Evolutionary conservation across 2,329 filamentous ascomycete species (phyloP).

Genomic region (Phialemoniopsis sp.): DNA sequence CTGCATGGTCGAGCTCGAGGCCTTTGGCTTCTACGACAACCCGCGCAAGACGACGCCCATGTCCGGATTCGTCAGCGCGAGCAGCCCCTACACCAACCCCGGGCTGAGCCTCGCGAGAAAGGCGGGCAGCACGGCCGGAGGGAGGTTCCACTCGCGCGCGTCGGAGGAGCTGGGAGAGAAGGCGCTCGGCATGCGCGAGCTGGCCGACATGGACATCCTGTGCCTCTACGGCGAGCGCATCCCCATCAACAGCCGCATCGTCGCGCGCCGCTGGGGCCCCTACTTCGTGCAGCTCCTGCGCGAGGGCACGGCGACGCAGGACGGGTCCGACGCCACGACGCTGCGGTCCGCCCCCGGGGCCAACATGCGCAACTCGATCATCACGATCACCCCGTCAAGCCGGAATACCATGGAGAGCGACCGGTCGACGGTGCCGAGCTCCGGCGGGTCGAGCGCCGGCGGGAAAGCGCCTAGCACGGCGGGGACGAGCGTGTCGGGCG

Average conservation of each 20-base stretch:
- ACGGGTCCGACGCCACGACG: slow-evolving; percentile 71
- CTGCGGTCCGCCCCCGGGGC: slow-evolving; percentile 61
- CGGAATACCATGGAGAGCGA: slow-evolving; percentile 44
- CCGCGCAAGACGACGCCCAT: slow-evolving; percentile 74
- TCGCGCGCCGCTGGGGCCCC: slow-evolving; percentile 86
- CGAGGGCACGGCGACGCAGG: slow-evolving; percentile 70
- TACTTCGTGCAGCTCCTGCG: slow-evolving; percentile 91
- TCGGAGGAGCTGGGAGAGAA: slow-evolving; percentile 84
- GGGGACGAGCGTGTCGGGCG: slow-evolving; percentile 37
- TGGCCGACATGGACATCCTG: slow-evolving; percentile 95
- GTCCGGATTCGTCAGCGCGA: slow-evolving; percentile 81
- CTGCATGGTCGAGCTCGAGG: slow-evolving; percentile 94
- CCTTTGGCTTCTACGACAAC: slow-evolving; percentile 96
- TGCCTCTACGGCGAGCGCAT: slow-evolving; percentile 89
- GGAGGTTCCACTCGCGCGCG: slow-evolving; percentile 69
- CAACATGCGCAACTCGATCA: slow-evolving; percentile 70
- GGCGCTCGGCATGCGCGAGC: slow-evolving; percentile 73
- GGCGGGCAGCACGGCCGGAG: slow-evolving; percentile 65
- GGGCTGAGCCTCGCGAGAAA: slow-evolving; percentile 55
- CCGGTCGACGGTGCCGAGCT: slow-evolving; percentile 22
- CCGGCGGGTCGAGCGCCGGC: slow-evolving; percentile 24
- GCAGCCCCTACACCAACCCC: slow-evolving; percentile 59
- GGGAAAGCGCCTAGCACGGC: slow-evolving; percentile 38
- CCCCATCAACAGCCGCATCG: slow-evolving; percentile 85
- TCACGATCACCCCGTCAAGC: slow-evolving; percentile 75